A percentile compares a stretch with the other conserved stretches of the same genome.
phyloP scores from a whole-genome alignment of 352 stramenopile genomes.

The Phytophthora sojae region DNA sequence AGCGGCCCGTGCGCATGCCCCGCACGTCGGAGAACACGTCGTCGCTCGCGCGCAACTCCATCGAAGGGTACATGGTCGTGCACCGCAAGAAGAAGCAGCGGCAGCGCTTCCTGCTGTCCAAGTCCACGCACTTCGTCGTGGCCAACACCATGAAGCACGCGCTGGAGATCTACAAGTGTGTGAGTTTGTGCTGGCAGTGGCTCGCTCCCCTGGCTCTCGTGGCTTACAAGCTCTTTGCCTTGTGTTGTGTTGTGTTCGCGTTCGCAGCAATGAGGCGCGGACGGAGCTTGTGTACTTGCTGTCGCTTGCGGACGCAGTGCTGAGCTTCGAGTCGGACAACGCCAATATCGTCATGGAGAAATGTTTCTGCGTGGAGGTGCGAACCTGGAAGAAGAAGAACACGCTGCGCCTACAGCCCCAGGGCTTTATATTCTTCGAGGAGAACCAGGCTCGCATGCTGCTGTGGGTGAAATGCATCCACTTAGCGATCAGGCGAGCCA shows the following conservation, averaged over 20 bases:
- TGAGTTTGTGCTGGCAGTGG: constrained; percentile 20
- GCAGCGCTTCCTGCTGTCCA: constrained; percentile 55
- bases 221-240: neutral
- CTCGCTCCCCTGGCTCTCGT: neutral
- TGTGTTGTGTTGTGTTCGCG: neutral
- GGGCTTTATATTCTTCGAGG: constrained; percentile 78
- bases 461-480: constrained; percentile 85
- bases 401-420: constrained; percentile 67
- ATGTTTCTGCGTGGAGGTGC: constrained; percentile 77
- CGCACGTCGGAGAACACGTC: constrained; percentile 27
- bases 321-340: constrained; percentile 78
- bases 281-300: constrained; percentile 68
- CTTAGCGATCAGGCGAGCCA: constrained; percentile 64
- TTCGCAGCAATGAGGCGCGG: constrained; percentile 53
- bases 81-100: constrained; percentile 71
- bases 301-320: constrained; percentile 57
- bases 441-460: constrained; percentile 72
- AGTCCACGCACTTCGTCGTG: constrained; percentile 60
- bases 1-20: constrained; percentile 17
- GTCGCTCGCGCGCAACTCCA: constrained; percentile 47
- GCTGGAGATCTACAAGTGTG: constrained; percentile 64
- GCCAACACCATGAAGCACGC: constrained; percentile 57
- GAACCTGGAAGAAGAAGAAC: constrained; percentile 75
- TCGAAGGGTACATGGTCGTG: constrained; percentile 69
- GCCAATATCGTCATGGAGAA: constrained; percentile 77